phyloP scores from a whole-genome alignment of 805 yeast genomes.

The Ogataea wickerhamii region DNA sequence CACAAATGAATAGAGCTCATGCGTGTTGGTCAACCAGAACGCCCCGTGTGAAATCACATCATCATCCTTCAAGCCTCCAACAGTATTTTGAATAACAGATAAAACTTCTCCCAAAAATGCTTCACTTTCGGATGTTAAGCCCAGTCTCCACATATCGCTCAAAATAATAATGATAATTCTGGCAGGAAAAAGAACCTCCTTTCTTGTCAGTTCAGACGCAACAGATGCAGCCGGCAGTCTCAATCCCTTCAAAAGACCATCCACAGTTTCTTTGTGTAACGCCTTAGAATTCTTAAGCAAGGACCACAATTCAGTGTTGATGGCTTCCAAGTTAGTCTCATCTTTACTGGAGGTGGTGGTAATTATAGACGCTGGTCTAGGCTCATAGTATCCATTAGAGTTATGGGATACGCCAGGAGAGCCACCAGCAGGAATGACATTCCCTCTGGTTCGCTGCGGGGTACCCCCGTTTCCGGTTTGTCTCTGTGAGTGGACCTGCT shows the following conservation, averaged over 20 bases:
- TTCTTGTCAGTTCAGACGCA: constrained; percentile 75
- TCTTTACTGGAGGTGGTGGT: constrained; percentile 48
- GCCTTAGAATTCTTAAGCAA: constrained; percentile 66
- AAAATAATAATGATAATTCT: constrained; percentile 87
- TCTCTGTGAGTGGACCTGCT: constrained; percentile 24
- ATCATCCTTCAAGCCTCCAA: constrained; percentile 75
- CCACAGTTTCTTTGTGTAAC: constrained; percentile 79
- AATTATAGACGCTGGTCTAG: constrained; percentile 60
- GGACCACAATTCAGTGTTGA: constrained; percentile 71
- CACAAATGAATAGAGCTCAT: constrained; percentile 91
- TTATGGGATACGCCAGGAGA: constrained; percentile 18
- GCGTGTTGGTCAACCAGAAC: constrained; percentile 95
- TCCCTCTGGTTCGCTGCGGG: constrained; percentile 20
- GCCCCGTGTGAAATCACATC: constrained; percentile 90
- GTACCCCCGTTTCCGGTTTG: constrained; percentile 15
- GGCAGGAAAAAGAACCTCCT: constrained; percentile 94
- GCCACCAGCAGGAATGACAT: constrained; percentile 24
- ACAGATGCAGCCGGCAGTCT: constrained; percentile 84
- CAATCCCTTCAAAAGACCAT: constrained; percentile 79
- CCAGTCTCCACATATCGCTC: constrained; percentile 98
- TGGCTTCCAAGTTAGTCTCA: constrained; percentile 54
- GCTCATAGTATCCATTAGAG: constrained; percentile 37
- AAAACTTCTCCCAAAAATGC: constrained; percentile 85
- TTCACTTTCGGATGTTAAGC: constrained; percentile 88
- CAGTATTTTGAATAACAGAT: constrained; percentile 80